These are phyloP conservation scores for Blastomyces emzantsi DNA, from an alignment of 2,329 filamentous ascomycete genomes.

Conservation along the genomic window DNA sequence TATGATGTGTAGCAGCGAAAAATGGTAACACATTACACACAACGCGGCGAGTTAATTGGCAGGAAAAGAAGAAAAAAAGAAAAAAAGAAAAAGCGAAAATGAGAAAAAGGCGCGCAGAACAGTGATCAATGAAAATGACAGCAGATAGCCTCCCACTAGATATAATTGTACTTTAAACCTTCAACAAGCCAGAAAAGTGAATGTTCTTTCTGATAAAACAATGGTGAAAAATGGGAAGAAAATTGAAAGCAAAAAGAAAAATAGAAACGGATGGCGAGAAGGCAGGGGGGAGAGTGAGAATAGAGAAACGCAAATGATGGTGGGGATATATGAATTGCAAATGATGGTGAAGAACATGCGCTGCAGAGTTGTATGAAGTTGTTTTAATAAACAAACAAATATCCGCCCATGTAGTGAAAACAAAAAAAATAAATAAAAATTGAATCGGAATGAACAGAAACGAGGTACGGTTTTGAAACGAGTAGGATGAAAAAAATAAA, in stretches of 20 bases:
- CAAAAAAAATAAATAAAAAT: too few species aligned
- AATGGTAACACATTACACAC: too few species aligned
- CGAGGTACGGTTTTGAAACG: neutral
- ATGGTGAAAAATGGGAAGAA: too few species aligned
- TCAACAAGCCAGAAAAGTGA: slow-evolving; percentile 5
- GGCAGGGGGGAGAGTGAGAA: neutral
- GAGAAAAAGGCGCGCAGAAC: slow-evolving; percentile 8
- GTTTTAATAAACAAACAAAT: neutral
- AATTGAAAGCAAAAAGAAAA: neutral
- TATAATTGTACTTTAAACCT: neutral
- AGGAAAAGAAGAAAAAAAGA: too few species aligned
- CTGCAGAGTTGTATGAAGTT: too few species aligned
- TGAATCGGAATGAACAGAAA: neutral
- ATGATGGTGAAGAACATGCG: too few species aligned
- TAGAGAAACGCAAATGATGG: too few species aligned
- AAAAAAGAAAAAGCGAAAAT: slow-evolving; percentile 5
- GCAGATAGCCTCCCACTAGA: slow-evolving; percentile 2
- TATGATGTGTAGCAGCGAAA: slow-evolving; percentile 3
- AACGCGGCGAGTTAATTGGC: too few species aligned
- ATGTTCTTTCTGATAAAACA: neutral
- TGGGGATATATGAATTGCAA: too few species aligned
- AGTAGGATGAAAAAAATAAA: neutral
- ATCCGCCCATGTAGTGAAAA: neutral
- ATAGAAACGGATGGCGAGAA: neutral
- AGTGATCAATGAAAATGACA: slow-evolving; percentile 2